phyloP scores from a whole-genome alignment of 2,329 filamentous ascomycete genomes.

The Chalaropsis ovoidea region DNA sequence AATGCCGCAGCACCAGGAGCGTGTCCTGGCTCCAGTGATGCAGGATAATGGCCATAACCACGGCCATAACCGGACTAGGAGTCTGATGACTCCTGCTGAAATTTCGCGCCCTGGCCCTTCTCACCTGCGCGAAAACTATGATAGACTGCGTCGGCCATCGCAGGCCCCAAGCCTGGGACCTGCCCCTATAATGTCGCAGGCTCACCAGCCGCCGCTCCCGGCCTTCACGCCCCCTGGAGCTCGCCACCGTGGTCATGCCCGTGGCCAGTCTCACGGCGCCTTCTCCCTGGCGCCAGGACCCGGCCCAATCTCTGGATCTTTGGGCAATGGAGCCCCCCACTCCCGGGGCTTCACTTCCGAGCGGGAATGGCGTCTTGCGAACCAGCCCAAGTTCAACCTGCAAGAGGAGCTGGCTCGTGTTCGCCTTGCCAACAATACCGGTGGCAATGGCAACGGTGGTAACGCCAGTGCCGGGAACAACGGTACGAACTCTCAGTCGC shows the following conservation, averaged over 20 bases:
- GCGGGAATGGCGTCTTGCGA: conserved; percentile 18
- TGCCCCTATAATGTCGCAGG: neutral
- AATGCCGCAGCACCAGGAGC: conserved; percentile 8
- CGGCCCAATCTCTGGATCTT: conserved; percentile 3
- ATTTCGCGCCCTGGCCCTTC: conserved; percentile 20
- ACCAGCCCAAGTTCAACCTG: conserved; percentile 21
- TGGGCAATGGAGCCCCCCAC: neutral
- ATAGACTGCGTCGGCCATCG: conserved; percentile 22
- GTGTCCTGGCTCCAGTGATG: conserved; percentile 1
- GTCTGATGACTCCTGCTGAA: conserved; percentile 23
- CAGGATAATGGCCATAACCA: conserved; percentile 11
- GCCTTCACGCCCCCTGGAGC: neutral
- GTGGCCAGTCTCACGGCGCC: conserved; percentile 23
- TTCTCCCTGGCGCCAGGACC: conserved; percentile 12
- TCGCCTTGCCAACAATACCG: conserved; percentile 3
- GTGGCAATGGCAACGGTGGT: conserved; percentile 1
- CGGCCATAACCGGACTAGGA: conserved; percentile 22
- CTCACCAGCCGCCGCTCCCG: neutral
- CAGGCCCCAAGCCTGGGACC: neutral
- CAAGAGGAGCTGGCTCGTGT: conserved; percentile 22
- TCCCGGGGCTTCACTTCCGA: neutral
- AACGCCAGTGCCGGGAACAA: conserved; percentile 13
- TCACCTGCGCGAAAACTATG: conserved; percentile 22
- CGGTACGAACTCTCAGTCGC: conserved; percentile 24
- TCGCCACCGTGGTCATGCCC: conserved; percentile 17